Percentiles rank a stretch among this genome's conserved stretches.
These are phyloP conservation scores for Lactarius hatsudake DNA, from an alignment of 768 basidiomycete species.

Conservation along the genomic window DNA sequence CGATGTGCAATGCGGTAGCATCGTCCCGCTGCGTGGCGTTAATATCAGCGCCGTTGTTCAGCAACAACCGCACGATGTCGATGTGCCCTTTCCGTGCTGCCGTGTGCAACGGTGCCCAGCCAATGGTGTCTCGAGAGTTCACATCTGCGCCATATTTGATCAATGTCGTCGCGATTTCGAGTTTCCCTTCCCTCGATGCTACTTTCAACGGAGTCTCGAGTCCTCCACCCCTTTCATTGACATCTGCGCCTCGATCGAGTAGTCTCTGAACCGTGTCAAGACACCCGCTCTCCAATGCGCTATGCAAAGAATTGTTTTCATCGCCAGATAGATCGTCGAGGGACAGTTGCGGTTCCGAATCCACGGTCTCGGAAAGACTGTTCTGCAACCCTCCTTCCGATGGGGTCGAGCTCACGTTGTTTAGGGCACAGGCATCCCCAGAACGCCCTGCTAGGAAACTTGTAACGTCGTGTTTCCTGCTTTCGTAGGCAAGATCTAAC, in stretches of 20 bases:
- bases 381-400: neutral
- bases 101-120: neutral
- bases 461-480: neutral
- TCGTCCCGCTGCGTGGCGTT: neutral
- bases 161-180: neutral
- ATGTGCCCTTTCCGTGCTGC: neutral
- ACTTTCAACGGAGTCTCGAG: neutral
- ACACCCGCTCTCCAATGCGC: neutral
- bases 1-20: neutral
- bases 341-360: too few relatives aligned
- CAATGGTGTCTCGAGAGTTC: neutral
- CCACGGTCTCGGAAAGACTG: too few relatives aligned
- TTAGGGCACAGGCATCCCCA: neutral
- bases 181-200: neutral
- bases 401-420: neutral
- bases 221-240: neutral
- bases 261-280: neutral
- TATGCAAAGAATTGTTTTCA: neutral
- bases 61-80: neutral
- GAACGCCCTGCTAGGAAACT: neutral
- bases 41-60: neutral
- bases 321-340: too few relatives aligned
- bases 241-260: neutral
- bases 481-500: neutral
- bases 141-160: neutral